phyloP scores from a whole-genome alignment of 2,329 filamentous ascomycete genomes.

The Venturia nashicola region DNA sequence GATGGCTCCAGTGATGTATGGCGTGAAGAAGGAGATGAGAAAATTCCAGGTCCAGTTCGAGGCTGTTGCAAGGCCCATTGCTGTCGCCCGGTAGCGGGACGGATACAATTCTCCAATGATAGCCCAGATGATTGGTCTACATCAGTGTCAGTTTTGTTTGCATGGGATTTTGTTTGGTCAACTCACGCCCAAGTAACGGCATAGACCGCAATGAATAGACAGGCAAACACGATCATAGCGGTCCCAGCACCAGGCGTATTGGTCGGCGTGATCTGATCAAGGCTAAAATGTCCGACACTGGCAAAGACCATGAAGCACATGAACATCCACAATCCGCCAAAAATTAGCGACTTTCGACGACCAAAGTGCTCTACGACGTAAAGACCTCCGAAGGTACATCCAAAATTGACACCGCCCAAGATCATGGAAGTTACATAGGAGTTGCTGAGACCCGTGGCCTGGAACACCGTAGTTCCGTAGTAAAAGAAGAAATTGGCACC shows the following conservation, averaged over 20 bases:
- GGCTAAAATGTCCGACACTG: conserved; percentile 32
- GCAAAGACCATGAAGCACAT: conserved; percentile 46
- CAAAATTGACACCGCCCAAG: conserved; percentile 36
- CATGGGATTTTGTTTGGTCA: conserved; percentile 73
- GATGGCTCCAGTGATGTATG: conserved; percentile 62
- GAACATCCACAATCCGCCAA: conserved; percentile 36
- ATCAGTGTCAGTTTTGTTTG: conserved; percentile 68
- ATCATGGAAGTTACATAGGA: conserved; percentile 36
- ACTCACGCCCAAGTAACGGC: conserved; percentile 51
- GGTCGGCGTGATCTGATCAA: conserved; percentile 21
- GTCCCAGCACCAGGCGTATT: conserved; percentile 37
- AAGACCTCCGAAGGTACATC: conserved; percentile 33
- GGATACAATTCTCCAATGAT: conserved; percentile 55
- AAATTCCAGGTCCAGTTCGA: conserved; percentile 32
- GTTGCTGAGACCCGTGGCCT: conserved; percentile 27
- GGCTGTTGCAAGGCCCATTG: conserved; percentile 32
- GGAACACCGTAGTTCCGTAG: conserved; percentile 36
- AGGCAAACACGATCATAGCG: conserved; percentile 55
- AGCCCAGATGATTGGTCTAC: conserved; percentile 55
- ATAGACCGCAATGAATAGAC: conserved; percentile 54
- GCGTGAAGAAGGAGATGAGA: conserved; percentile 56
- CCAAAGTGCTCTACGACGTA: conserved; percentile 35
- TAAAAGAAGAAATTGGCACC: conserved; percentile 57
- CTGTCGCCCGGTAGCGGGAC: conserved; percentile 35
- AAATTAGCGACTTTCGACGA: conserved; percentile 32